Base-by-base conservation (phyloP, 768 basidiomycete species). In the Pulveroboletus sp. region DNA sequence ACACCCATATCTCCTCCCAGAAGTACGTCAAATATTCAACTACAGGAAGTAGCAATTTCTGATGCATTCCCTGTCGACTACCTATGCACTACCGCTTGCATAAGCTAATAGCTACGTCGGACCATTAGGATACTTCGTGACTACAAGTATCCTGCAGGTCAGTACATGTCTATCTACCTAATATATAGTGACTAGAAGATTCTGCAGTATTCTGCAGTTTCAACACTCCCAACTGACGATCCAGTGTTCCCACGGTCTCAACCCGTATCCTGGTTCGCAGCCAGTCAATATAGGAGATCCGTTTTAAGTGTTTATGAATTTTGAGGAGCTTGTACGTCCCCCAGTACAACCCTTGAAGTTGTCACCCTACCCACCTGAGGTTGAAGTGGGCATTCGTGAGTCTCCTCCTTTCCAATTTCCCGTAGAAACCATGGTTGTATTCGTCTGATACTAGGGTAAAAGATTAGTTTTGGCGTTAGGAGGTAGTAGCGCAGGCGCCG, bases 171-270 rank as follows among this genome's bases (percentile, higher is more conserved):
- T n/a, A n/a, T n/a, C n/a, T n/a, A n/a, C n/a, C n/a, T n/a, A n/a
- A n/a, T n/a, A n/a, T n/a, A n/a, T n/a, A n/a, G n/a, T n/a, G n/a
- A n/a, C n/a, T n/a, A n/a, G n/a, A n/a, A n/a, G n/a, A n/a, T n/a
- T n/a, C n/a, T n/a, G n/a, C n/a, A n/a, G n/a, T n/a, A n/a, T n/a
- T n/a, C n/a, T n/a, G n/a, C n/a, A n/a, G n/a, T n/a, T n/a, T n/a
- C n/a, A n/a, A n/a, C n/a, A 21, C 21, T 21, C 21, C 21, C 21
- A 15, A 21, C 40, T 6, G 28, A 43, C 26, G 64, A 61, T 28
- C 28, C 51, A 8, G 58, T 47, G 1, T 39, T 9, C 64, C 64
- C 30, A 53, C 61, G 4, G 31, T 56, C 0, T 64, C 61, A 9
- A 50, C n/a, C n/a, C 5, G 9, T 40, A 42, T 11, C 26, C 37